Conservation (phyloP, 1,284 basidiomycete species). For the Ceratobasidium sp. region DNA sequence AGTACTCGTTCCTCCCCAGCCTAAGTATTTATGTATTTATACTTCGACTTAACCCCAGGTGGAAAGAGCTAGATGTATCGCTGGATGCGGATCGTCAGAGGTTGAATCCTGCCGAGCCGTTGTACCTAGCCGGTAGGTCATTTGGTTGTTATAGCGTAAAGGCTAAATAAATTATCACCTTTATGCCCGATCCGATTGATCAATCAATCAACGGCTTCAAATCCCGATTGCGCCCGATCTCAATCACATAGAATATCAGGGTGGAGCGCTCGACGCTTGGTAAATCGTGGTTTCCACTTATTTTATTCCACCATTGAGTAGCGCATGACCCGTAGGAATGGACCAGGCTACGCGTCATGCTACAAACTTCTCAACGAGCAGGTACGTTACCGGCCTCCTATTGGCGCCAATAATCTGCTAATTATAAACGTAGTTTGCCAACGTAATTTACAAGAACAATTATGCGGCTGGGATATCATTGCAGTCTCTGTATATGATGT, state of each 20-base stretch:
- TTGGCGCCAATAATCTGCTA: background rate
- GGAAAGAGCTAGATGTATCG: conserved; percentile 16
- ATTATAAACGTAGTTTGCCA: conserved; percentile 25
- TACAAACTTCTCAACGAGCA: conserved; percentile 38
- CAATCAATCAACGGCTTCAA: background rate
- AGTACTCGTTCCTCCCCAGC: background rate
- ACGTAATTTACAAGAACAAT: conserved; percentile 55
- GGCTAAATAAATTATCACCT: background rate
- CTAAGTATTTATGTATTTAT: background rate
- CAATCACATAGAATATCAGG: conserved; percentile 10
- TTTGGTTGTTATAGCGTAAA: background rate
- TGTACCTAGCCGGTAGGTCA: conserved; percentile 25
- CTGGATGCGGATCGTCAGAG: conserved; percentile 35
- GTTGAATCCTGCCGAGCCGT: conserved; percentile 30
- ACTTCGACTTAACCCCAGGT: background rate
- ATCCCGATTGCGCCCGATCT: background rate
- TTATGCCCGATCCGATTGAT: background rate
- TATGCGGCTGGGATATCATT: conserved; percentile 59
- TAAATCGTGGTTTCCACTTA: background rate
- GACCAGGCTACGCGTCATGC: conserved; percentile 32
- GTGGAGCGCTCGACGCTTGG: conserved; percentile 42
- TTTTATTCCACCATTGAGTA: background rate
- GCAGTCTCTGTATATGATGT: conserved; percentile 60
- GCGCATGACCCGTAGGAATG: background rate
- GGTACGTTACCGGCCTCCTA: conserved; percentile 39